Percentiles rank a stretch among this genome's conserved stretches.
Evolutionary conservation across 108 stramenopile genomes (phyloP).

Genomic region (Mediolabrus comicus): DNA sequence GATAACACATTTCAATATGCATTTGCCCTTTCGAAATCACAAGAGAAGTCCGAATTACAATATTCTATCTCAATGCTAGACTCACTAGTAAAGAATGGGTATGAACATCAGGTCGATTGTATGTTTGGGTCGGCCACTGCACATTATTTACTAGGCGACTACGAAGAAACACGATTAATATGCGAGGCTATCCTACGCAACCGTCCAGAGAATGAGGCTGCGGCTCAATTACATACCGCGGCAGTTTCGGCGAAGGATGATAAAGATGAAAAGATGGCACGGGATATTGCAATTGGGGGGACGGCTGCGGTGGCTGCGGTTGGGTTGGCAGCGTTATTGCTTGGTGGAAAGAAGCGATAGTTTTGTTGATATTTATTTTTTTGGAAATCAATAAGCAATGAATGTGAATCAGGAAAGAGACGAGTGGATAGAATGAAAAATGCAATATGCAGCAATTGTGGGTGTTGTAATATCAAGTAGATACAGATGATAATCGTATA

Average conservation of each 20-base stretch:
- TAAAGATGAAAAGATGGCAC: slow-evolving; percentile 54
- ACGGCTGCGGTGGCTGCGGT: slow-evolving; percentile 70
- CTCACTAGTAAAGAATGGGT: slow-evolving; percentile 76
- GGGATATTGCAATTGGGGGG: slow-evolving; percentile 73
- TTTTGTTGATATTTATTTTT: not conserved
- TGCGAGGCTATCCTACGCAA: slow-evolving; percentile 78
- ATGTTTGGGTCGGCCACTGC: slow-evolving; percentile 83
- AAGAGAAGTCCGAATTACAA: slow-evolving; percentile 55
- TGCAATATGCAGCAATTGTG: too few relatives aligned
- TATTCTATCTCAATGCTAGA: slow-evolving; percentile 78
- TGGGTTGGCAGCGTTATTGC: slow-evolving; percentile 50
- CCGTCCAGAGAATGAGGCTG: slow-evolving; percentile 63
- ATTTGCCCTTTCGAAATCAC: slow-evolving; percentile 75
- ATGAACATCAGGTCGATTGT: slow-evolving; percentile 81
- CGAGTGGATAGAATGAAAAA: too few relatives aligned
- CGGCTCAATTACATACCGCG: slow-evolving; percentile 79
- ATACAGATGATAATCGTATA: too few relatives aligned
- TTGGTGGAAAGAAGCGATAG: slow-evolving; percentile 30
- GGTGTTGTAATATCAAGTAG: too few relatives aligned
- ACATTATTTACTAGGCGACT: slow-evolving; percentile 73
- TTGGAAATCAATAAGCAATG: too few relatives aligned
- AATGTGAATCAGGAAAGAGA: too few relatives aligned
- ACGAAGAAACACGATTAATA: slow-evolving; percentile 56
- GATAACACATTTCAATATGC: slow-evolving; percentile 87
- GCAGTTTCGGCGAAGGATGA: slow-evolving; percentile 69